These are phyloP conservation scores for Saprolegnia parasitica DNA, from an alignment of 352 stramenopile species.

Conservation along the genomic window DNA sequence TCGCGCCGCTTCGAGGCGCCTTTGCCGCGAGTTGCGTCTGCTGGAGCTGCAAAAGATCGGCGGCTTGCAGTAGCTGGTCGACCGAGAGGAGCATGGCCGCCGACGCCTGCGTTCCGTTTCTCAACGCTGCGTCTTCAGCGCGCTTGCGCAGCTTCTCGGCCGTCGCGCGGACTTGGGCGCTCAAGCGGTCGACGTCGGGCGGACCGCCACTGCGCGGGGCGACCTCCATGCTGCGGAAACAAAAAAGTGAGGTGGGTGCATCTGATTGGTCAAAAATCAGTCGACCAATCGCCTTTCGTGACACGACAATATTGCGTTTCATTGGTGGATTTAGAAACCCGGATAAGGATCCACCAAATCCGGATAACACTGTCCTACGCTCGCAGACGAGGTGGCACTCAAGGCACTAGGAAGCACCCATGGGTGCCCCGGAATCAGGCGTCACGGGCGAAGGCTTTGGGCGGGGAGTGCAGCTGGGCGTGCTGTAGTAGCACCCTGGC, in stretches of 20 bases:
- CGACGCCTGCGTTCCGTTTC: constrained; percentile 11
- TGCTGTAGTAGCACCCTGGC: too few relatives aligned
- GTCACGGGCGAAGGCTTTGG: too few relatives aligned
- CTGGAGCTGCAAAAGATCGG: constrained; percentile 23
- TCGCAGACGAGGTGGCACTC: too few relatives aligned
- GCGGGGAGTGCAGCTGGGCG: too few relatives aligned
- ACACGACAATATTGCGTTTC: background rate
- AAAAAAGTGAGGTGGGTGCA: constrained; percentile 12
- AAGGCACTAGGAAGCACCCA: too few relatives aligned
- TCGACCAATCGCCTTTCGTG: background rate
- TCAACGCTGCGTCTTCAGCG: constrained; percentile 21
- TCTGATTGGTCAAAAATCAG: constrained; percentile 12
- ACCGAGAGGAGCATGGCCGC: constrained; percentile 14
- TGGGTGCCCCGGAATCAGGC: too few relatives aligned
- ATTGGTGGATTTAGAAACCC: background rate
- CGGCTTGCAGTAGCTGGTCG: constrained; percentile 22
- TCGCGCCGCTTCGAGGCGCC: background rate
- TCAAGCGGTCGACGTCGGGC: constrained; percentile 19
- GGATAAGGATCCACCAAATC: background rate
- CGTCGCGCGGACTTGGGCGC: constrained; percentile 17
- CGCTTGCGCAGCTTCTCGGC: constrained; percentile 26
- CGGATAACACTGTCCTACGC: background rate
- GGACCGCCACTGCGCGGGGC: background rate
- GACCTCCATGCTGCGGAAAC: background rate
- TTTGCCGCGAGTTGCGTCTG: background rate